A percentile compares a stretch with the other conserved stretches of the same genome.
These are phyloP conservation scores for Sphaerulina musiva DNA, from an alignment of 2,329 filamentous ascomycete genomes.

Conservation along the genomic window DNA sequence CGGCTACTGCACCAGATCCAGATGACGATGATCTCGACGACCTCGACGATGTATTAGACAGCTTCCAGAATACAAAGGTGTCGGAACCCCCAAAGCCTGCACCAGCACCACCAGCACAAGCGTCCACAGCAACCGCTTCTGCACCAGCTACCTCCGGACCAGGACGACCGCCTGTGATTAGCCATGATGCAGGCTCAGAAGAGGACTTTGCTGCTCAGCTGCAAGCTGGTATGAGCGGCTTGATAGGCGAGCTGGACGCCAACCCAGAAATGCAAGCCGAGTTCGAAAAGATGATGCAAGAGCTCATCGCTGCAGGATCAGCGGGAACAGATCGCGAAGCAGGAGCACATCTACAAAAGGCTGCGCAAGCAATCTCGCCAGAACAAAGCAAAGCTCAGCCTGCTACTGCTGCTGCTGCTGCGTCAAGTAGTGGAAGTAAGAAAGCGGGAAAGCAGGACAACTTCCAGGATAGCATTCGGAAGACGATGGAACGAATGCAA, in stretches of 20 bases:
- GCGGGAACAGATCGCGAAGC: conserved; percentile 32
- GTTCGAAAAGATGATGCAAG: conserved; percentile 52
- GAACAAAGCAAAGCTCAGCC: conserved; percentile 18
- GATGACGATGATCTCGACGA: conserved; percentile 91
- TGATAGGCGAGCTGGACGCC: conserved; percentile 63
- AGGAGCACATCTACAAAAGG: conserved; percentile 29
- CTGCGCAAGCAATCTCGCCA: conserved; percentile 28
- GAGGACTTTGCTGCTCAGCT: conserved; percentile 78
- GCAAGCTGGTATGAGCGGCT: conserved; percentile 81
- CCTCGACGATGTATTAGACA: conserved; percentile 88
- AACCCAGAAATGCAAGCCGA: conserved; percentile 65
- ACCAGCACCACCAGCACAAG: conserved; percentile 22
- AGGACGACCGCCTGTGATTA: conserved; percentile 31
- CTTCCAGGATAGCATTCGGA: conserved; percentile 88
- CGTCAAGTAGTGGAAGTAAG: conserved; percentile 1
- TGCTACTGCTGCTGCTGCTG: conserved; percentile 16
- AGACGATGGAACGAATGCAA: conserved; percentile 95
- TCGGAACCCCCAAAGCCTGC: conserved; percentile 33
- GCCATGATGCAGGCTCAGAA: conserved; percentile 41
- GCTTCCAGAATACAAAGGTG: conserved; percentile 64
- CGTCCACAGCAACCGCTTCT: conserved; percentile 4
- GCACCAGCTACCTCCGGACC: conserved; percentile 37
- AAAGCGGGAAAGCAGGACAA: conserved; percentile 40
- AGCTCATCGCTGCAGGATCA: conserved; percentile 50
- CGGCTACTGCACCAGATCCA: conserved; percentile 59